A percentile compares a stretch with the other conserved stretches of the same genome.
Conservation (phyloP, 768 basidiomycete species). For the Boletus patriciae region DNA sequence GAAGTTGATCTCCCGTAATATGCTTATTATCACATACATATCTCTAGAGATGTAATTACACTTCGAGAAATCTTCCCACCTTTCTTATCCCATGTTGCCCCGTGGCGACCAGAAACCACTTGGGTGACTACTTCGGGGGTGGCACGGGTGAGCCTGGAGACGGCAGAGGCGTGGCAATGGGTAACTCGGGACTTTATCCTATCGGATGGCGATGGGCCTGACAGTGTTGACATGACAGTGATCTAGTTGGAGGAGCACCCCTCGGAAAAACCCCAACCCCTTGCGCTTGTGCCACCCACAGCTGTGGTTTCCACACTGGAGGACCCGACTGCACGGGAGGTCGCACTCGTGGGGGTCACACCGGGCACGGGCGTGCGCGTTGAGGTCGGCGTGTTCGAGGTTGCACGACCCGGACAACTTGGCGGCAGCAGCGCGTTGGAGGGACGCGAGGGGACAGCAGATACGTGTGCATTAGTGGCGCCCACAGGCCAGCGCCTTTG, state of each 20-base stretch:
- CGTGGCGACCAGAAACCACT: constrained; percentile 6
- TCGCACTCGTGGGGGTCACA: too few relatives aligned
- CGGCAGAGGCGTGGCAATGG: constrained; percentile 36
- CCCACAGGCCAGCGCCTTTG: too few relatives aligned
- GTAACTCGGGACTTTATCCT: constrained; percentile 36
- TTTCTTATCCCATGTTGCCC: constrained; percentile 25
- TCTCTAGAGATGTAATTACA: constrained; percentile 56
- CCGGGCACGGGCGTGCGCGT: too few relatives aligned
- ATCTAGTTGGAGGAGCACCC: constrained; percentile 26
- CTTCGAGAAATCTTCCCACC: constrained; percentile 46
- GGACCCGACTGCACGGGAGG: too few relatives aligned
- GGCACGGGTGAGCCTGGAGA: constrained; percentile 10
- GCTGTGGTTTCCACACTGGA: too few relatives aligned
- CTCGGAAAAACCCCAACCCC: neutral
- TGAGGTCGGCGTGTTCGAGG: too few relatives aligned
- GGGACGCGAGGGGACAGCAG: too few relatives aligned
- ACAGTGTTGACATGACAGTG: constrained; percentile 35
- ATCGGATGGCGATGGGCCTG: constrained; percentile 31
- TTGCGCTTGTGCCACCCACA: too few relatives aligned
- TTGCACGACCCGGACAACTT: too few relatives aligned
- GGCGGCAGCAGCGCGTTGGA: too few relatives aligned
- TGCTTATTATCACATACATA: constrained; percentile 7
- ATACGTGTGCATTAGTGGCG: too few relatives aligned
- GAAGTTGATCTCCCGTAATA: constrained; percentile 23
- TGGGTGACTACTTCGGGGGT: constrained; percentile 5